phyloP scores from a whole-genome alignment of 2,329 filamentous ascomycete species.

The Dendrostoma leiphaemia region DNA sequence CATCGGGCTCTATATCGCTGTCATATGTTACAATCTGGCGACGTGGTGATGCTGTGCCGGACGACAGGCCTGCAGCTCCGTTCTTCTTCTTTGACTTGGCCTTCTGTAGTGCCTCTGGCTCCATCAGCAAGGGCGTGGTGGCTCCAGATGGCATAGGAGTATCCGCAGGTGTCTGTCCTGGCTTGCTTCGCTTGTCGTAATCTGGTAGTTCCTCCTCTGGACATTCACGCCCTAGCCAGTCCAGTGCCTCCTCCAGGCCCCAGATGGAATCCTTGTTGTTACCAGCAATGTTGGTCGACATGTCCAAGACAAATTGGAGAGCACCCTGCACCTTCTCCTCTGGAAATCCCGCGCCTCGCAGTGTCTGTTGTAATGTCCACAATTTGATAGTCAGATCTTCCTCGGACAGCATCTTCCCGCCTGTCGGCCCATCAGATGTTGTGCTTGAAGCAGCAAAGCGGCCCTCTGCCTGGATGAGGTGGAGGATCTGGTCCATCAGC shows the following conservation, averaged over 20 bases:
- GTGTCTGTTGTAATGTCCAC: slow-evolving; percentile 78
- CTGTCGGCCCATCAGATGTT: slow-evolving; percentile 40
- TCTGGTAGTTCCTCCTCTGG: slow-evolving; percentile 65
- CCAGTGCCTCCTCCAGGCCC: slow-evolving; percentile 83
- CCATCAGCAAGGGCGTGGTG: slow-evolving; percentile 44
- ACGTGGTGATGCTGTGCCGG: slow-evolving; percentile 33
- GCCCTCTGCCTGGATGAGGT: slow-evolving; percentile 66
- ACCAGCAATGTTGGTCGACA: slow-evolving; percentile 59
- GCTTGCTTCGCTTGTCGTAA: slow-evolving; percentile 56
- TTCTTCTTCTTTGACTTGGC: slow-evolving; percentile 34
- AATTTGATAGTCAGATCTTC: slow-evolving; percentile 77
- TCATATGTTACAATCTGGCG: slow-evolving; percentile 53
- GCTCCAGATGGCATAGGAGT: slow-evolving; percentile 49
- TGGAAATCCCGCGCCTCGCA: slow-evolving; percentile 68
- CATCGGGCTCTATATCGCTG: slow-evolving; percentile 72
- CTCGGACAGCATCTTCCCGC: slow-evolving; percentile 60
- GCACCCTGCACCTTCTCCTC: slow-evolving; percentile 60
- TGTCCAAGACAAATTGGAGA: slow-evolving; percentile 64
- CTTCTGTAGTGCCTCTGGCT: slow-evolving; percentile 30
- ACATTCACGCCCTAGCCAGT: slow-evolving; percentile 85
- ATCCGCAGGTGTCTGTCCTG: slow-evolving; percentile 40
- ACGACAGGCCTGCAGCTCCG: slow-evolving; percentile 26
- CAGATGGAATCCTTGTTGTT: slow-evolving; percentile 67
- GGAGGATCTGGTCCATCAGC: slow-evolving; percentile 73
- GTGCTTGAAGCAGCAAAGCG: slow-evolving; percentile 54